Conservation (phyloP, 2,329 filamentous ascomycete species). For the Trichoderma arundinaceum region DNA sequence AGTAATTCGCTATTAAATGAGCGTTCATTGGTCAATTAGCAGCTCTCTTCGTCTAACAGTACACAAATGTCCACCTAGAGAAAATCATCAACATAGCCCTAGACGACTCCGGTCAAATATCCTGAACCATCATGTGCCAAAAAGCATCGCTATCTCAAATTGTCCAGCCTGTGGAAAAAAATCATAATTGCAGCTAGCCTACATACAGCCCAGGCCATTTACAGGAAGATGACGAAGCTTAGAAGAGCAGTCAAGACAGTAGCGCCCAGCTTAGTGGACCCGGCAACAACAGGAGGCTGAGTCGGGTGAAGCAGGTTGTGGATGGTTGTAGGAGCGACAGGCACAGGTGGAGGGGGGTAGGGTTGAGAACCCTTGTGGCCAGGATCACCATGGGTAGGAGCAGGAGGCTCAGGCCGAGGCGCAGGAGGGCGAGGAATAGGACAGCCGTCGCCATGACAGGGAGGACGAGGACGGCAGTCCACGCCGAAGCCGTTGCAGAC, state of each 20-base stretch:
- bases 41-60: background rate
- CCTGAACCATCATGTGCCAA: background rate
- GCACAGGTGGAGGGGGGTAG: conserved; percentile 23
- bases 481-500: conserved; percentile 37
- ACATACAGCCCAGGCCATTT: conserved; percentile 22
- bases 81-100: background rate
- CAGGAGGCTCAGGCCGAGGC: conserved; percentile 20
- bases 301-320: background rate
- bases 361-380: conserved; percentile 25
- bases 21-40: background rate
- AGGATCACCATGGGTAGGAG: conserved; percentile 8
- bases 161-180: background rate
- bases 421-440: conserved; percentile 34
- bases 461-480: conserved; percentile 37
- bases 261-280: conserved; percentile 38
- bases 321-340: background rate
- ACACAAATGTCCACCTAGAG: background rate
- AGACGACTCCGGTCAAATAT: background rate
- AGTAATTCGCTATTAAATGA: background rate
- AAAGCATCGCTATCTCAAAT: background rate
- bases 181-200: background rate
- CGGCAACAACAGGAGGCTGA: conserved; percentile 36
- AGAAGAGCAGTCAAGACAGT: conserved; percentile 35
- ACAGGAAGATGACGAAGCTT: conserved; percentile 39
- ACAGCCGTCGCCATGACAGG: conserved; percentile 34